Base-by-base conservation (phyloP, 441 rosid species). In the Pelargonium australe region DNA sequence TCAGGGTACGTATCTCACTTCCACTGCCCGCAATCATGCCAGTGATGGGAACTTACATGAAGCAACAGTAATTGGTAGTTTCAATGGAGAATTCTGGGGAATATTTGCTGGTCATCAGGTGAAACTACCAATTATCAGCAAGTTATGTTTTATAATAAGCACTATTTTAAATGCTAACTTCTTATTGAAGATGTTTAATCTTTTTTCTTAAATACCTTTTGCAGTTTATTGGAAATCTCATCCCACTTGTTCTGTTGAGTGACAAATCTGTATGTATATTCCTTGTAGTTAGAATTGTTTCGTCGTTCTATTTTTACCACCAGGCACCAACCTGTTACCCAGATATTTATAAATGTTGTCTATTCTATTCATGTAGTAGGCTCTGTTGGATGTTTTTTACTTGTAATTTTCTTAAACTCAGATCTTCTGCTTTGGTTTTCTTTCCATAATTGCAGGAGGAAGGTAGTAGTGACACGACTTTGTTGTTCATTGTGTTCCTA, bases 61-160 rank as follows among this genome's bases (percentile, higher is more conserved):
- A 85, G 97, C 82, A 74, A 80, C 92, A 0, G 77, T 91, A 6
- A 86, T 94, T 34, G 98, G 98, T 47, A 74, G 69, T 68, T 94
- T 91, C 75, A 94, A 94, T 81, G 98, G 98, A 40, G 96, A 86
- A 49, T 94, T 94, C 77, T 94, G 98, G 98, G 93, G 86, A 73
- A 66, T 85, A 74, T 86, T 88, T 79, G 96, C 97, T 61, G 64
- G 84, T 81, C 90, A 94, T 79, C 97, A 94, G 96, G 98, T 94
- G 58, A 51, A 51, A 4, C 58, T 13, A 67, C 47, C 9, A 10
- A 58, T 68, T 72, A 40, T 63, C 23, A 57, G 7, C 55, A 51
- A 51, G 58, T 51, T 3, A 51, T 51, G 58, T 51, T 5, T 51
- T 51, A 51, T 51, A n/a, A 51, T 51, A 51, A n/a, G 17, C 17